Percentiles rank a stretch among this genome's conserved stretches.
Conservation (phyloP, 208 protist genomes). For the Trypanosoma avium region DNA sequence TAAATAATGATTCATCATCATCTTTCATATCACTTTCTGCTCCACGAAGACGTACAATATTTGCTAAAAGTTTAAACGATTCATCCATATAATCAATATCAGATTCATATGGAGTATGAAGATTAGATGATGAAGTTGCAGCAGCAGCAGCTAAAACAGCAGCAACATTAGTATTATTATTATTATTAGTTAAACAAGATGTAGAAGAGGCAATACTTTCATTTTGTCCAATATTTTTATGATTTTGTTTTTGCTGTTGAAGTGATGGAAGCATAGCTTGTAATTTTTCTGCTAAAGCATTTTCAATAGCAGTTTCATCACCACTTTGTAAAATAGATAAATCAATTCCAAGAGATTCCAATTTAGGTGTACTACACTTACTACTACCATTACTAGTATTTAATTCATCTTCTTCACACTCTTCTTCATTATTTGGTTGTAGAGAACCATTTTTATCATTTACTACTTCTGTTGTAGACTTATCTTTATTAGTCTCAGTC, state of each 20-base stretch:
- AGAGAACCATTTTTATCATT: too few species aligned
- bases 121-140: not conserved
- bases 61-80: slow-evolving; percentile 84
- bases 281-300: slow-evolving; percentile 5
- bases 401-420: slow-evolving; percentile 2
- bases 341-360: slow-evolving; percentile 18
- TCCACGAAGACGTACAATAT: slow-evolving; percentile 80
- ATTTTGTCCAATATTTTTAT: not conserved
- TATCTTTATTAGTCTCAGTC: not conserved
- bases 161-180: too few species aligned
- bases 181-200: not conserved
- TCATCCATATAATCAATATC: slow-evolving; percentile 93
- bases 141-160: not conserved
- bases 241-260: not conserved
- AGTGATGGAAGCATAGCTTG: not conserved
- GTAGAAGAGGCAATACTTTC: slow-evolving; percentile 10
- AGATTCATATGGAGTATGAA: slow-evolving; percentile 62
- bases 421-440: not conserved
- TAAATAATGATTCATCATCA: slow-evolving; percentile 67
- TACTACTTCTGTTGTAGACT: not conserved
- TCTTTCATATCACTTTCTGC: slow-evolving; percentile 91
- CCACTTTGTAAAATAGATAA: not conserved
- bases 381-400: slow-evolving; percentile 8
- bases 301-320: slow-evolving; percentile 7
- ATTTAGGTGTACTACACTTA: not conserved